Percentiles rank a stretch among this genome's conserved stretches.
These are phyloP conservation scores for Candida chauliodis DNA, from an alignment of 805 yeast genomes.

Conservation along the genomic window DNA sequence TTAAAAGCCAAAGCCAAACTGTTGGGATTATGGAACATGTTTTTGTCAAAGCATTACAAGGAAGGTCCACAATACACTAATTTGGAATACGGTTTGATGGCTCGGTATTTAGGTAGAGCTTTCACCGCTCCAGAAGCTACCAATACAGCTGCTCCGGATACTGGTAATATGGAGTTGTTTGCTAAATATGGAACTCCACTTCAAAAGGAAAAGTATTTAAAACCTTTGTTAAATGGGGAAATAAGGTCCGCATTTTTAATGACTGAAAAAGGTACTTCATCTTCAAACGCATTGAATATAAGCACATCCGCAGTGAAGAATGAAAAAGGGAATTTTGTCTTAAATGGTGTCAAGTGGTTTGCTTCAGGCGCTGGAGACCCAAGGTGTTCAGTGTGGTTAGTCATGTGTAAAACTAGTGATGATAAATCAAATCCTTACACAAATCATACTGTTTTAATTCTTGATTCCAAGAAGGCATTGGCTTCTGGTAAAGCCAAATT, in stretches of 20 bases:
- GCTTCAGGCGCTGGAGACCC: conserved; percentile 72
- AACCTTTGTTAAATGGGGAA: conserved; percentile 51
- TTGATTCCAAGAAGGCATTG: conserved; percentile 49
- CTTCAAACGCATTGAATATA: conserved; percentile 62
- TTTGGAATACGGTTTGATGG: conserved; percentile 64
- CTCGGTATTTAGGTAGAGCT: conserved; percentile 55
- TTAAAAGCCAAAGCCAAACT: conserved; percentile 50
- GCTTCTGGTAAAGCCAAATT: conserved; percentile 47
- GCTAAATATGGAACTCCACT: conserved; percentile 38
- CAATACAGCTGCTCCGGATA: conserved; percentile 61
- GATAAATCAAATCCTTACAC: conserved; percentile 30
- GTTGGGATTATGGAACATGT: conserved; percentile 60
- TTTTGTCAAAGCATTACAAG: conserved; percentile 44
- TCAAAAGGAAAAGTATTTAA: conserved; percentile 45
- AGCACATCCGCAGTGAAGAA: conserved; percentile 39
- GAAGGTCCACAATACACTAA: conserved; percentile 59
- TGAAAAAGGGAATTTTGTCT: conserved; percentile 42
- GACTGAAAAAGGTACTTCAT: conserved; percentile 60
- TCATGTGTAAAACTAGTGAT: conserved; percentile 47
- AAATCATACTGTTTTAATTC: conserved; percentile 55
- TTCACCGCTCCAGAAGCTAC: conserved; percentile 56
- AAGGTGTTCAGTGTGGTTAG: conserved; percentile 50
- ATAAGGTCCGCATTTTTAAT: conserved; percentile 60
- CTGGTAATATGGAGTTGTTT: conserved; percentile 56
- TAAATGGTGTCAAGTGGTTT: conserved; percentile 68